Conservation (phyloP, 2,329 filamentous ascomycete species). For the Talaromyces sp. region DNA sequence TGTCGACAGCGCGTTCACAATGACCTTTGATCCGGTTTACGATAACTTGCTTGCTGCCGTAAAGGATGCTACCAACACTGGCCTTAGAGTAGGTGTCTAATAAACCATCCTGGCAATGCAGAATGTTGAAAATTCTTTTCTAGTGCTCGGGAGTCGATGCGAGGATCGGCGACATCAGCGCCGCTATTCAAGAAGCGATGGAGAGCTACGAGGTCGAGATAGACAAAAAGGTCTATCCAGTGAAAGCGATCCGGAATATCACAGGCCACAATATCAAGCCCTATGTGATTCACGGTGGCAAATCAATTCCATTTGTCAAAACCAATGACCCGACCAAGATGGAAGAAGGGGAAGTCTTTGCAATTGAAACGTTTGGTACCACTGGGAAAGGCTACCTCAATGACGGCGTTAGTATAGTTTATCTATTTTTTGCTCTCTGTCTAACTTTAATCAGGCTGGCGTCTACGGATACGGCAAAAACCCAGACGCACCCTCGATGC, state of each 20-base stretch:
- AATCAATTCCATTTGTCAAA: conserved; percentile 51
- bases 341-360: conserved; percentile 55
- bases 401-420: conserved; percentile 39
- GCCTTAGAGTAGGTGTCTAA: conserved; percentile 31
- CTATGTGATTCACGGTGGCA: conserved; percentile 53
- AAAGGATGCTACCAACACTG: conserved; percentile 65
- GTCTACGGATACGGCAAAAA: conserved; percentile 49
- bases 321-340: conserved; percentile 46
- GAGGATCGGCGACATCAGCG: conserved; percentile 50
- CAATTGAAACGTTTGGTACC: conserved; percentile 54
- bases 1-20: conserved; percentile 74
- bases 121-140: conserved; percentile 6
- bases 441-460: conserved; percentile 33
- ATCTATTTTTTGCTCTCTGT: neutral
- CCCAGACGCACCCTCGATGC: conserved; percentile 28
- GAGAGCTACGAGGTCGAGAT: conserved; percentile 57
- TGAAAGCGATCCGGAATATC: conserved; percentile 51
- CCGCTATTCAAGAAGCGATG: conserved; percentile 56
- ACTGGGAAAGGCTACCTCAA: conserved; percentile 46
- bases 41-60: conserved; percentile 69
- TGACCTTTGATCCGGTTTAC: conserved; percentile 69
- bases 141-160: conserved; percentile 51
- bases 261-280: conserved; percentile 51
- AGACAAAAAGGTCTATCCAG: conserved; percentile 45
- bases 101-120: neutral